These are phyloP conservation scores for Arxiozyma telluris DNA, from an alignment of 1,139 yeast species.

Conservation along the genomic window DNA sequence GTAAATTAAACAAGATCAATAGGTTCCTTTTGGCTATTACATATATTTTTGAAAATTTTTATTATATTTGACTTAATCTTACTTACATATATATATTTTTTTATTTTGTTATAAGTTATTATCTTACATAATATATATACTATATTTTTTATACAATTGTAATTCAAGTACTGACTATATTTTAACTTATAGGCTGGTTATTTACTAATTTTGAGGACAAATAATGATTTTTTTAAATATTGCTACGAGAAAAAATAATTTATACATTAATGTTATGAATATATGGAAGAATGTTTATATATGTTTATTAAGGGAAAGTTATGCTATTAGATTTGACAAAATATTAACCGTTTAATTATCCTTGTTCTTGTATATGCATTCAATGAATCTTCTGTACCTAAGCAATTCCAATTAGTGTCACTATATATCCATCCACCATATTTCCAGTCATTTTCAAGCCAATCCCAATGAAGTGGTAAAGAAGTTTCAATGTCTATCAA, in stretches of 20 bases:
- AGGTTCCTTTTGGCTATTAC: not conserved
- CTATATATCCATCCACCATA: slow-evolving; percentile 21
- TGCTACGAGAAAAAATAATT: too few species aligned
- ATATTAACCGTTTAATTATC: slow-evolving; percentile 21
- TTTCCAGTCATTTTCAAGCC: slow-evolving; percentile 28
- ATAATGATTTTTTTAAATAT: too few species aligned
- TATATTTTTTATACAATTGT: not conserved
- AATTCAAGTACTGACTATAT: not conserved
- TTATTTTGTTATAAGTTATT: too few species aligned
- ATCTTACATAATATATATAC: too few species aligned
- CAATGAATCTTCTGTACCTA: slow-evolving; percentile 22
- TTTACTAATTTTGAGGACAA: too few species aligned
- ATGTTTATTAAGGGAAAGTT: not conserved
- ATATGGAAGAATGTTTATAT: not conserved
- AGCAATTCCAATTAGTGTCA: slow-evolving; percentile 22
- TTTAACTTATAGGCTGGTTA: too few species aligned
- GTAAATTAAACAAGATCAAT: too few species aligned
- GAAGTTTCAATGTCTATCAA: slow-evolving; percentile 13
- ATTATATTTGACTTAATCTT: too few species aligned
- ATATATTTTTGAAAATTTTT: too few species aligned
- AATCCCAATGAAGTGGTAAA: slow-evolving; percentile 19
- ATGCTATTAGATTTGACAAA: not conserved
- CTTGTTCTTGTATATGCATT: slow-evolving; percentile 25
- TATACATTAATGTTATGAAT: too few species aligned
- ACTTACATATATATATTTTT: too few species aligned